These are phyloP conservation scores for Nicotiana undulata DNA, from an alignment of 257 asterid genomes.

Conservation along the genomic window DNA sequence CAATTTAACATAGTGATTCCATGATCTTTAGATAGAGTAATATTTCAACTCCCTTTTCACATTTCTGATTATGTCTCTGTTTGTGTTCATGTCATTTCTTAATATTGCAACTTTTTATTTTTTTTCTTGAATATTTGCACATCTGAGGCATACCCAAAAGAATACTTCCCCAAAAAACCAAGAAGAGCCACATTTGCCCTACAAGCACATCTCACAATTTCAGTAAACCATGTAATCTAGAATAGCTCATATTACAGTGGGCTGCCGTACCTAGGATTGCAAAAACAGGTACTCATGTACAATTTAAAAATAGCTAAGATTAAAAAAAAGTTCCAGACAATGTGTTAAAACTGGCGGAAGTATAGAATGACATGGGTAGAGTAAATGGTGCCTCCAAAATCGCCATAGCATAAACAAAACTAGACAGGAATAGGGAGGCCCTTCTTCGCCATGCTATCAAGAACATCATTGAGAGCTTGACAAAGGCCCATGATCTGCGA, in stretches of 20 bases:
- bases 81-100: neutral
- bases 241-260: neutral
- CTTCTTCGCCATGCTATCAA: constrained; percentile 95
- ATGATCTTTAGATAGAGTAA: constrained; percentile 8
- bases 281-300: neutral
- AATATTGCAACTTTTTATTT: neutral
- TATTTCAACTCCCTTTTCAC: neutral
- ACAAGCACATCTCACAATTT: neutral
- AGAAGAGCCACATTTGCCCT: neutral
- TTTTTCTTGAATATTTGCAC: constrained; percentile 8
- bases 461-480: constrained; percentile 86
- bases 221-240: neutral
- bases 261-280: neutral
- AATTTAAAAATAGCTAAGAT: neutral
- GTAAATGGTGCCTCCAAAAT: neutral
- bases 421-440: constrained; percentile 82
- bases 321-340: neutral
- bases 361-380: neutral
- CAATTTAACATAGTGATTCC: too few relatives aligned
- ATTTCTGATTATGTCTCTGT: neutral
- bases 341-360: neutral
- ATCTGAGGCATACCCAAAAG: constrained; percentile 27
- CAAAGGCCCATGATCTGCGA: constrained; percentile 85
- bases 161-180: constrained; percentile 11
- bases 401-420: neutral